phyloP scores from a whole-genome alignment of 495 filamentous ascomycete species.

The Penicillium chermesinum region DNA sequence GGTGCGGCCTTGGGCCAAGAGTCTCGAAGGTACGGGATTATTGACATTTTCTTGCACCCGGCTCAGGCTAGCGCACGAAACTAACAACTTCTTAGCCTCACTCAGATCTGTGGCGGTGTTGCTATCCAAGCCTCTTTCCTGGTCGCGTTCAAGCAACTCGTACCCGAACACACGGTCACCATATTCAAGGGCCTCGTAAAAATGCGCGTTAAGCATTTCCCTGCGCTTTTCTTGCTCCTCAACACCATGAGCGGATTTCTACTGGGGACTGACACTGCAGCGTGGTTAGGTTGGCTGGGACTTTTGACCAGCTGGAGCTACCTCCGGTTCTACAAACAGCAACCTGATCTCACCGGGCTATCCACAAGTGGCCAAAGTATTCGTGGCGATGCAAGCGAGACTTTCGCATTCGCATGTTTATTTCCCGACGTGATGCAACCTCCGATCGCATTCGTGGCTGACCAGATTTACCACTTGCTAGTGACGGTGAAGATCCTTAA shows the following conservation, averaged over 20 bases:
- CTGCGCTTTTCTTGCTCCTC: conserved; percentile 78
- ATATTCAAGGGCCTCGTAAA: conserved; percentile 83
- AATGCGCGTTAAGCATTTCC: conserved; percentile 90
- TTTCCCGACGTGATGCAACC: conserved; percentile 85
- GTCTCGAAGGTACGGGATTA: conserved; percentile 58
- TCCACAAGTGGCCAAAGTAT: conserved; percentile 47
- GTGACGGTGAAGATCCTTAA: conserved; percentile 71
- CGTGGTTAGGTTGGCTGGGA: conserved; percentile 74
- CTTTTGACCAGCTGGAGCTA: conserved; percentile 92
- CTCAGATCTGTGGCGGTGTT: conserved; percentile 80
- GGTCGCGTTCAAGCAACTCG: conserved; percentile 96
- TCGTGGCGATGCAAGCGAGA: conserved; percentile 88
- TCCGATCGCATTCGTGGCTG: conserved; percentile 65
- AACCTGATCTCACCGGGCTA: conserved; percentile 54
- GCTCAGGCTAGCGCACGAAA: conserved; percentile 9
- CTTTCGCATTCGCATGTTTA: conserved; percentile 90
- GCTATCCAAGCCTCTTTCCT: conserved; percentile 90
- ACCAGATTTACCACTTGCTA: conserved; percentile 67
- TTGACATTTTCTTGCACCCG: not conserved
- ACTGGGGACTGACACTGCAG: conserved; percentile 77
- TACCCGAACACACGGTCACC: conserved; percentile 96
- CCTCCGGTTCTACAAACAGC: conserved; percentile 90
- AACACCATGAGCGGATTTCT: conserved; percentile 72
- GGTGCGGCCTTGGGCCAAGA: conserved; percentile 65
- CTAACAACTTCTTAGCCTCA: conserved; percentile 50